Evolutionary conservation across 2,329 filamentous ascomycete species (phyloP).

Genomic region (Ophiognomonia clavigignenti-juglandacearum): DNA sequence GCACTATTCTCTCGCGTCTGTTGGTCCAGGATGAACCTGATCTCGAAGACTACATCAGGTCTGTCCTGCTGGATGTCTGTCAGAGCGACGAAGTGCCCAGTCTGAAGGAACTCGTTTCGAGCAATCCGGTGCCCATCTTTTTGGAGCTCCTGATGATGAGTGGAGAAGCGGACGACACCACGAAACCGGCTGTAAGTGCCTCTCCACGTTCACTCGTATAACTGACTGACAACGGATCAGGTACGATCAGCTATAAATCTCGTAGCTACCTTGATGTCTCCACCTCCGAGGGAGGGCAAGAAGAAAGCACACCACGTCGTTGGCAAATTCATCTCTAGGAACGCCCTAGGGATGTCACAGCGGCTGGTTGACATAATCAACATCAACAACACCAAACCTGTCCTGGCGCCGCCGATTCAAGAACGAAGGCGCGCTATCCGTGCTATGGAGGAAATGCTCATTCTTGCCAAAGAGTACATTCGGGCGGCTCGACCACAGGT

Average conservation of each 20-base stretch:
- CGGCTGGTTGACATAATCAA: constrained; percentile 73
- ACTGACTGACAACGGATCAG: constrained; percentile 30
- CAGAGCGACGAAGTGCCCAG: constrained; percentile 63
- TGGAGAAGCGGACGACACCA: constrained; percentile 59
- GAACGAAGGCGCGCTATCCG: constrained; percentile 76
- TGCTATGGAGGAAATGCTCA: constrained; percentile 85
- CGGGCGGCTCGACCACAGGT: constrained; percentile 82
- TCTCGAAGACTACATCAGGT: constrained; percentile 62
- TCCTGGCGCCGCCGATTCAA: constrained; percentile 45
- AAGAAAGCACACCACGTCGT: constrained; percentile 52
- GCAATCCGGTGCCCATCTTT: constrained; percentile 70
- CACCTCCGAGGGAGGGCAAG: constrained; percentile 31
- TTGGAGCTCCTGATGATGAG: constrained; percentile 79
- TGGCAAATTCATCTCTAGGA: constrained; percentile 71
- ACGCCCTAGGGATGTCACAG: constrained; percentile 83
- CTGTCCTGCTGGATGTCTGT: constrained; percentile 63
- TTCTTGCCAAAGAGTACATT: constrained; percentile 66
- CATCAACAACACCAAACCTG: constrained; percentile 61
- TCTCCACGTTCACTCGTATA: constrained; percentile 3
- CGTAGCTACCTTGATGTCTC: constrained; percentile 31
- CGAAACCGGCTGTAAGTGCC: constrained; percentile 51
- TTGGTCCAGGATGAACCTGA: constrained; percentile 52
- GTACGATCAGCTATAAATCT: constrained; percentile 42
- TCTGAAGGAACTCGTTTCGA: constrained; percentile 64
- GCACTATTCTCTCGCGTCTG: constrained; percentile 53